A percentile compares a stretch with the other conserved stretches of the same genome.
phyloP scores from a whole-genome alignment of 2,329 filamentous ascomycete genomes.

The Exserohilum rostratum region DNA sequence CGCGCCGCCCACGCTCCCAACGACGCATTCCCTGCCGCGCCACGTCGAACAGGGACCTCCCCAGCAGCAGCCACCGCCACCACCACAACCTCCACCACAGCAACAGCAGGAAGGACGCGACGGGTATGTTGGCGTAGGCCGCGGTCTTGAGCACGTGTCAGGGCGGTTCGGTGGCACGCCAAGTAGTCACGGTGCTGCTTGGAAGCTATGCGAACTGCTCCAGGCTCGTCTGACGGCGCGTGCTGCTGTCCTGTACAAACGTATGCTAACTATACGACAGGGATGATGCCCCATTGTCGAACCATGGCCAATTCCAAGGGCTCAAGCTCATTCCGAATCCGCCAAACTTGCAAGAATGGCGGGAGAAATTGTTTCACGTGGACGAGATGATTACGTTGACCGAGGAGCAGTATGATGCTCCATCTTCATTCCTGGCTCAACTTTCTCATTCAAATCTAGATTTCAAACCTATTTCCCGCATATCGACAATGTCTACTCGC shows the following conservation, averaged over 20 bases:
- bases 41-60: conserved; percentile 7
- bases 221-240: neutral
- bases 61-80: conserved; percentile 7
- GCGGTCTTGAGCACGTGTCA: neutral
- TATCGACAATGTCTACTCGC: conserved; percentile 83
- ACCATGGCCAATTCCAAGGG: conserved; percentile 60
- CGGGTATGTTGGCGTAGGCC: neutral
- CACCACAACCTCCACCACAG: conserved; percentile 6
- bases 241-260: neutral
- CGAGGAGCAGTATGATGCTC: conserved; percentile 68
- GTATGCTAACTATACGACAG: conserved; percentile 2
- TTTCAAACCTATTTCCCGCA: conserved; percentile 84
- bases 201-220: neutral
- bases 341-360: conserved; percentile 71
- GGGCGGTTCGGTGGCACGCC: neutral
- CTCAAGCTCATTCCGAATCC: conserved; percentile 67
- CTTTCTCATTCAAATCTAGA: conserved; percentile 50
- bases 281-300: conserved; percentile 50
- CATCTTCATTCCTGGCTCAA: neutral
- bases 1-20: conserved; percentile 13
- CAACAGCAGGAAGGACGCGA: conserved; percentile 10
- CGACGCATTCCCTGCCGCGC: conserved; percentile 21
- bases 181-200: neutral
- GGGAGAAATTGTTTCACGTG: conserved; percentile 75
- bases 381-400: conserved; percentile 74